Percentiles rank a stretch among this genome's conserved stretches.
Conservation (phyloP, 2,329 filamentous ascomycete species). For the Paraphaeosphaeria sporulosa region DNA sequence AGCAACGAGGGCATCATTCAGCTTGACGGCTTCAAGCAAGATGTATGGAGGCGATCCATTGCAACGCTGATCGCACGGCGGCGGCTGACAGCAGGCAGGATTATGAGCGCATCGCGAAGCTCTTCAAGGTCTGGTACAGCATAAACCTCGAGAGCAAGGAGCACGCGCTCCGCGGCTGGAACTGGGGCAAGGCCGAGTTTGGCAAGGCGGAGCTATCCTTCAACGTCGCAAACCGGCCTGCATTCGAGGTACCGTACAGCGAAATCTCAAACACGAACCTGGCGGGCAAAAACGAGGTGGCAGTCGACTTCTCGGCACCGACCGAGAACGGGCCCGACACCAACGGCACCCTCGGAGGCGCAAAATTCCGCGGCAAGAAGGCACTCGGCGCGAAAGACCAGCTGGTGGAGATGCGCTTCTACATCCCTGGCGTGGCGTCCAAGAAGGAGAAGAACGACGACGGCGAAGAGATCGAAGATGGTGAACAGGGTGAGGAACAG, state of each 20-base stretch:
- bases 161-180: constrained; percentile 95
- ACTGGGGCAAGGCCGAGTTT: constrained; percentile 99
- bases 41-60: constrained; percentile 57
- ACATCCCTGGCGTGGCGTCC: constrained; percentile 87
- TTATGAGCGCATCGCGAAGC: constrained; percentile 85
- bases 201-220: constrained; percentile 93
- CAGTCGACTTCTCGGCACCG: constrained; percentile 88
- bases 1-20: constrained; percentile 79
- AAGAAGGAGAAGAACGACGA: constrained; percentile 74
- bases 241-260: constrained; percentile 95
- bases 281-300: constrained; percentile 96
- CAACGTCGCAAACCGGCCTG: constrained; percentile 94
- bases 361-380: constrained; percentile 81
- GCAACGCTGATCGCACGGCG: neutral
- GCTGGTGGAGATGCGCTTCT: constrained; percentile 98
- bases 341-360: constrained; percentile 77
- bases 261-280: constrained; percentile 98
- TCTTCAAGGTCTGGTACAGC: constrained; percentile 99
- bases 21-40: constrained; percentile 92
- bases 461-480: constrained; percentile 67
- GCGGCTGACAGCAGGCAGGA: constrained; percentile 63
- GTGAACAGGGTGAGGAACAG: constrained; percentile 75
- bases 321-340: constrained; percentile 75
- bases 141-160: constrained; percentile 91
- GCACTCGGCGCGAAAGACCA: constrained; percentile 89